phyloP scores from a whole-genome alignment of 2,329 filamentous ascomycete genomes.

The Tolypocladium cylindrosporum region DNA sequence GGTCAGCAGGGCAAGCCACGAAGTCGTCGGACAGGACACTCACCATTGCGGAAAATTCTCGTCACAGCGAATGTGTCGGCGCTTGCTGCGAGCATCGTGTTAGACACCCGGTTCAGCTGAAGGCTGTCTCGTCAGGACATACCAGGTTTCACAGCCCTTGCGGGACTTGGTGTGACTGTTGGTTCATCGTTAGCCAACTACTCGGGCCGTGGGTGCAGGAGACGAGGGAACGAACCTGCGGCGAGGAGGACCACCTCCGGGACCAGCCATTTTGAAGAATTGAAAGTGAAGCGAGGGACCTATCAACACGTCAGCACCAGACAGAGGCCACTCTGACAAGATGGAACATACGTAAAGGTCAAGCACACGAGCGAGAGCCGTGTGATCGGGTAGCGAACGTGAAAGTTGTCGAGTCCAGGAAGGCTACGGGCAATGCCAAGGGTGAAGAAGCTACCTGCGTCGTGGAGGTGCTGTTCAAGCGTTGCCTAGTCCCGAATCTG shows the following conservation, averaged over 20 bases:
- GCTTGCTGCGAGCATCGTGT: slow-evolving; percentile 48
- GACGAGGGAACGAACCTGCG: slow-evolving; percentile 39
- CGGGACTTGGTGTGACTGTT: slow-evolving; percentile 96
- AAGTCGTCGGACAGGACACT: slow-evolving; percentile 14
- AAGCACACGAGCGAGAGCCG: slow-evolving; percentile 16
- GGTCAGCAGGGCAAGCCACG: background rate
- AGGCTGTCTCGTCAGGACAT: slow-evolving; percentile 14
- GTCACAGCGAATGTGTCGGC: slow-evolving; percentile 93
- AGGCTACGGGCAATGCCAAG: background rate
- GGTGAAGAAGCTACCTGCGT: background rate
- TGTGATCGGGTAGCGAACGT: slow-evolving; percentile 30
- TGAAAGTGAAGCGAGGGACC: slow-evolving; percentile 1
- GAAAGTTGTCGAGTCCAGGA: background rate
- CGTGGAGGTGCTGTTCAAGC: background rate
- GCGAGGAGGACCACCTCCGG: slow-evolving; percentile 84
- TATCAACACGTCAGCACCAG: background rate
- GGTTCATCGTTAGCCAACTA: background rate
- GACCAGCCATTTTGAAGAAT: slow-evolving; percentile 65
- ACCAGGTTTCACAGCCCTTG: slow-evolving; percentile 94
- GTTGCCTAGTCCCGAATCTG: background rate
- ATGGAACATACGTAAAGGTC: slow-evolving; percentile 16
- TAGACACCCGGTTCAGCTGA: slow-evolving; percentile 2
- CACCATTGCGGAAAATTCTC: slow-evolving; percentile 98
- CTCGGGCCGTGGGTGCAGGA: too few relatives aligned
- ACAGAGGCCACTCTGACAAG: background rate